These are phyloP conservation scores for Populus trichocarpa DNA, from an alignment of 441 rosid species.

Conservation along the genomic window DNA sequence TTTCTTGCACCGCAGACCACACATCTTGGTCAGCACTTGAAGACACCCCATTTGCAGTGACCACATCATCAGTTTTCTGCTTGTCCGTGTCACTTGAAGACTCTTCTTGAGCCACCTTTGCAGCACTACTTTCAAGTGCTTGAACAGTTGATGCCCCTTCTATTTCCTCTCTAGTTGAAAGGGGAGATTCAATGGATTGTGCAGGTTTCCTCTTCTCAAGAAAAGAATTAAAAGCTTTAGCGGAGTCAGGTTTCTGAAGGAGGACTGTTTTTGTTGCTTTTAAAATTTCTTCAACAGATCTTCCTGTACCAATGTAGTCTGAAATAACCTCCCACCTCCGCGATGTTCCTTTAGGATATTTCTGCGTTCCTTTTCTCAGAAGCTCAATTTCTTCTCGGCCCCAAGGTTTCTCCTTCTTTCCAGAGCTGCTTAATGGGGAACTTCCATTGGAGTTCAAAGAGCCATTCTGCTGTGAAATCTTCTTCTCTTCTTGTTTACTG, in stretches of 20 bases:
- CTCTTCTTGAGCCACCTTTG: slow-evolving; percentile 37
- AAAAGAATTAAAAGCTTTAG: slow-evolving; percentile 92
- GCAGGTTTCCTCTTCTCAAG: slow-evolving; percentile 92
- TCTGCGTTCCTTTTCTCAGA: slow-evolving; percentile 83
- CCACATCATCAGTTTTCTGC: slow-evolving; percentile 34
- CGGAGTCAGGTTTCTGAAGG: slow-evolving; percentile 88
- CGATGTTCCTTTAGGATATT: slow-evolving; percentile 91
- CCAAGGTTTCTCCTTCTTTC: slow-evolving; percentile 84
- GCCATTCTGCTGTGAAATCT: slow-evolving; percentile 54
- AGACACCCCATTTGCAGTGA: slow-evolving; percentile 33
- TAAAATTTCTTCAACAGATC: slow-evolving; percentile 91
- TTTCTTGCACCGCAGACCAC: slow-evolving; percentile 93
- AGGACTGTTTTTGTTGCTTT: slow-evolving; percentile 95
- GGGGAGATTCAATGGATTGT: slow-evolving; percentile 71
- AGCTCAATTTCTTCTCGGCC: slow-evolving; percentile 87
- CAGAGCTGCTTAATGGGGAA: slow-evolving; percentile 30
- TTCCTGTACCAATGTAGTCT: slow-evolving; percentile 82
- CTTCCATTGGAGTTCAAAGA: slow-evolving; percentile 43
- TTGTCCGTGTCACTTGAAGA: slow-evolving; percentile 30
- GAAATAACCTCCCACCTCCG: slow-evolving; percentile 97
- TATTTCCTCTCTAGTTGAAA: slow-evolving; percentile 79
- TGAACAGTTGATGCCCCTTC: slow-evolving; percentile 32
- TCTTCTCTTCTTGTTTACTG: slow-evolving; percentile 40
- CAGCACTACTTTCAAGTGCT: slow-evolving; percentile 25
- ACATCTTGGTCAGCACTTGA: slow-evolving; percentile 60